phyloP scores from a whole-genome alignment of 345 rosid genomes.

The Cardamine resedifolia region DNA sequence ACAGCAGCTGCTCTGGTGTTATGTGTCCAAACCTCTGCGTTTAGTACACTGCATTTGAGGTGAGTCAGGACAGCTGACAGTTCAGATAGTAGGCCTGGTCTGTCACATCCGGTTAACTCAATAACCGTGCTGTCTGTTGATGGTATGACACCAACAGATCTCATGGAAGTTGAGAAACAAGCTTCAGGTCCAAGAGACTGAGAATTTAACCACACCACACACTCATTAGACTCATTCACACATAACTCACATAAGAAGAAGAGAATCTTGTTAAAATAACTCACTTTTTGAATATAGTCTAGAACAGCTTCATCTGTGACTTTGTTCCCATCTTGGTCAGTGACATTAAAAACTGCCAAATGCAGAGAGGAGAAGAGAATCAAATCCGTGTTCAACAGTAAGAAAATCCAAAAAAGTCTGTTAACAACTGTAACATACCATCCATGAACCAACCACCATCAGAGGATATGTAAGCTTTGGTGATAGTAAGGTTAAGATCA shows the following conservation, averaged over 20 bases:
- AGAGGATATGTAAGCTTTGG: constrained; percentile 90
- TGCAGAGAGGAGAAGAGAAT: constrained; percentile 11
- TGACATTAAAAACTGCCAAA: constrained; percentile 73
- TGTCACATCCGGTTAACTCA: constrained; percentile 85
- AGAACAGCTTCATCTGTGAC: constrained; percentile 70
- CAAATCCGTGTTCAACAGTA: neutral
- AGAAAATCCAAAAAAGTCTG: neutral
- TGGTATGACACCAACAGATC: constrained; percentile 70
- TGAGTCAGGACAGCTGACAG: constrained; percentile 79
- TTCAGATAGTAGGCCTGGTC: constrained; percentile 93
- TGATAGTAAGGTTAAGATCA: constrained; percentile 80
- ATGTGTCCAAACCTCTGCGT: constrained; percentile 96
- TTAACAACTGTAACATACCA: constrained; percentile 47
- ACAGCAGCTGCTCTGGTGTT: constrained; percentile 89
- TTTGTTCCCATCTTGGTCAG: constrained; percentile 87
- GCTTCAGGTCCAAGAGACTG: constrained; percentile 88
- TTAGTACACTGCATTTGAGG: constrained; percentile 76
- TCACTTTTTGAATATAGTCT: constrained; percentile 75
- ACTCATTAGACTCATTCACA: constrained; percentile 16
- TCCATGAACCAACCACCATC: constrained; percentile 99
- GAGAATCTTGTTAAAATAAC: constrained; percentile 10
- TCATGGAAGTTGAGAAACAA: constrained; percentile 63
- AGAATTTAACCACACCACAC: constrained; percentile 5
- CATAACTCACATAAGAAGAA: constrained; percentile 4
- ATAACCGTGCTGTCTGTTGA: constrained; percentile 70